phyloP scores from a whole-genome alignment of 352 stramenopile species.

The Globisporangium orthogonon region DNA sequence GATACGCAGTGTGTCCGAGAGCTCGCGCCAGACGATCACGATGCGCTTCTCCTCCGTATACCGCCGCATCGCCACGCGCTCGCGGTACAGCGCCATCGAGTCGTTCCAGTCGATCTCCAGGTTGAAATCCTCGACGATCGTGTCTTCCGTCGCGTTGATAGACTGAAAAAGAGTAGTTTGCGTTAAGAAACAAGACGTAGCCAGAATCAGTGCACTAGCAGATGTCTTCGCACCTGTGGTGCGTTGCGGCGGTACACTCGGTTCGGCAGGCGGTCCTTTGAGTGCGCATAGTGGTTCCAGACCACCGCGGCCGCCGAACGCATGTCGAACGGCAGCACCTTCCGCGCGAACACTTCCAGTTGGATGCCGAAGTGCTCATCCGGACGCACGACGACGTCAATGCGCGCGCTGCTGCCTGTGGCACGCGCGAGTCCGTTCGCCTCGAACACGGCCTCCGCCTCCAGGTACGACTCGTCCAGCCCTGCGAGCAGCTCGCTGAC shows the following conservation, averaged over 20 bases:
- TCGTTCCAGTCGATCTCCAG: slow-evolving; percentile 22
- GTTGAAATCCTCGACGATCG: slow-evolving; percentile 26
- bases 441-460: neutral
- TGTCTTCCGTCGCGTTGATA: slow-evolving; percentile 26
- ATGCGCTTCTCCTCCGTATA: slow-evolving; percentile 27
- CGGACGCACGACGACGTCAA: neutral
- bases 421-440: slow-evolving; percentile 10
- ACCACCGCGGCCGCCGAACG: slow-evolving; percentile 19
- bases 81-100: slow-evolving; percentile 25
- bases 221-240: neutral
- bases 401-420: neutral
- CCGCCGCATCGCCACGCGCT: slow-evolving; percentile 23
- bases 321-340: slow-evolving; percentile 23
- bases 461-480: neutral
- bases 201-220: too few species aligned
- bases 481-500: slow-evolving; percentile 1
- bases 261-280: slow-evolving; percentile 18
- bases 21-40: slow-evolving; percentile 29
- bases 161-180: neutral
- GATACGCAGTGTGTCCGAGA: slow-evolving; percentile 35
- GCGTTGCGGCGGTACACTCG: slow-evolving; percentile 24
- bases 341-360: slow-evolving; percentile 17
- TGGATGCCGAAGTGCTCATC: neutral
- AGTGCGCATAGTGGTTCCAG: slow-evolving; percentile 23
- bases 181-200: too few species aligned